Evolutionary conservation across 148 eudicot genomes (phyloP).

Genomic region (Chenopodium formosanum): DNA sequence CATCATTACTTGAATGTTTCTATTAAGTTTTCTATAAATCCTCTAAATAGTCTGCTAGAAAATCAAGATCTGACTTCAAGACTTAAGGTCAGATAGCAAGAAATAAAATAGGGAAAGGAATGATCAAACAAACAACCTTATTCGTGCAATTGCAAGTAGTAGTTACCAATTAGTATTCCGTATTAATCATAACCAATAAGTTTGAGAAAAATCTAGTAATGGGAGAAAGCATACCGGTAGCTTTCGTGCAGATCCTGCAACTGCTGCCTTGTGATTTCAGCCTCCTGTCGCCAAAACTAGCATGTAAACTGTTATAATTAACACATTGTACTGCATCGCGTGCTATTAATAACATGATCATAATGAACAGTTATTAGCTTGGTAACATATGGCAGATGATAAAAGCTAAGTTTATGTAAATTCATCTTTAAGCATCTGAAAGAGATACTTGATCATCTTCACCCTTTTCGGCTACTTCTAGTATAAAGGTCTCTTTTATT

Average conservation of each 20-base stretch:
- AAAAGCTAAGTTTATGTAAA: neutral
- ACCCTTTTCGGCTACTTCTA: neutral
- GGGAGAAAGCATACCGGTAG: slow-evolving; percentile 53
- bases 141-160: neutral
- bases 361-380: neutral
- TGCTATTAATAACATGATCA: neutral
- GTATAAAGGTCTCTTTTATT: too few species aligned
- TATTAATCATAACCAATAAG: too few species aligned
- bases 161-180: too few species aligned
- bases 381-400: neutral
- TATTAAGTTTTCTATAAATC: too few species aligned
- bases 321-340: neutral
- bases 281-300: slow-evolving; percentile 92
- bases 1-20: too few species aligned
- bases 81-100: too few species aligned
- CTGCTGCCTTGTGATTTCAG: slow-evolving; percentile 60
- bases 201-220: too few species aligned
- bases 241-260: slow-evolving; percentile 63
- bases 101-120: too few species aligned
- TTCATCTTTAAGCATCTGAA: neutral
- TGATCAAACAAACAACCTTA: neutral
- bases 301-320: slow-evolving; percentile 30
- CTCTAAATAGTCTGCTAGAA: too few species aligned
- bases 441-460: neutral
- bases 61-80: too few species aligned